These are phyloP conservation scores for Entomophthora muscae DNA, from an alignment of 371 early-diverging fungal genomes.

Conservation along the genomic window DNA sequence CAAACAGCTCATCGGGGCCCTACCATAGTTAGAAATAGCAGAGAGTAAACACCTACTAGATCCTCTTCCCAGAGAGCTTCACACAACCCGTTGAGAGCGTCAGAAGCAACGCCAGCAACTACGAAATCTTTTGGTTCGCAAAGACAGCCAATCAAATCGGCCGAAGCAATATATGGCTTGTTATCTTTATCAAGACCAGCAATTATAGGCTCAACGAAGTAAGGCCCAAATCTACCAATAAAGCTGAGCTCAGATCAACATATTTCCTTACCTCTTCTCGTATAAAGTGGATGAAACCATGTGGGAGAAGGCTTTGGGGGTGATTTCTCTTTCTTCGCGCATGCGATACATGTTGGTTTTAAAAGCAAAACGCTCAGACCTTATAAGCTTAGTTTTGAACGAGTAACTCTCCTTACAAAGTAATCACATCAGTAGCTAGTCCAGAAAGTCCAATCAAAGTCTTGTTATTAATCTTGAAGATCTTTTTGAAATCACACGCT, in stretches of 20 bases:
- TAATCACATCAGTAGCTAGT: constrained; percentile 95
- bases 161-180: constrained; percentile 86
- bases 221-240: constrained; percentile 78
- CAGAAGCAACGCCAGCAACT: constrained; percentile 84
- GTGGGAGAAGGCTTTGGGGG: constrained; percentile 85
- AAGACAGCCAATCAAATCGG: constrained; percentile 97
- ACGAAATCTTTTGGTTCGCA: constrained; percentile 93
- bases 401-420: constrained; percentile 44
- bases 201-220: constrained; percentile 88
- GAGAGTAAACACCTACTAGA: constrained; percentile 32
- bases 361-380: constrained; percentile 80
- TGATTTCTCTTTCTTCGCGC: constrained; percentile 91
- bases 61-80: constrained; percentile 97
- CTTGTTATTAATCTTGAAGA: constrained; percentile 75
- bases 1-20: constrained; percentile 97
- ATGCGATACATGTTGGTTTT: constrained; percentile 95
- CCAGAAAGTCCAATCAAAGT: constrained; percentile 85
- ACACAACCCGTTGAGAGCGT: constrained; percentile 93
- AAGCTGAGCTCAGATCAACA: neutral
- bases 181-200: constrained; percentile 89
- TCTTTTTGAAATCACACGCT: constrained; percentile 83
- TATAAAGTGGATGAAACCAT: constrained; percentile 97
- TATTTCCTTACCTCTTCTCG: constrained; percentile 51
- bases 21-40: constrained; percentile 11
- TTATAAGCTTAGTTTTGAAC: constrained; percentile 13